These are phyloP conservation scores for Fistulinella staudtii DNA, from an alignment of 1,284 basidiomycete species.

Conservation along the genomic window DNA sequence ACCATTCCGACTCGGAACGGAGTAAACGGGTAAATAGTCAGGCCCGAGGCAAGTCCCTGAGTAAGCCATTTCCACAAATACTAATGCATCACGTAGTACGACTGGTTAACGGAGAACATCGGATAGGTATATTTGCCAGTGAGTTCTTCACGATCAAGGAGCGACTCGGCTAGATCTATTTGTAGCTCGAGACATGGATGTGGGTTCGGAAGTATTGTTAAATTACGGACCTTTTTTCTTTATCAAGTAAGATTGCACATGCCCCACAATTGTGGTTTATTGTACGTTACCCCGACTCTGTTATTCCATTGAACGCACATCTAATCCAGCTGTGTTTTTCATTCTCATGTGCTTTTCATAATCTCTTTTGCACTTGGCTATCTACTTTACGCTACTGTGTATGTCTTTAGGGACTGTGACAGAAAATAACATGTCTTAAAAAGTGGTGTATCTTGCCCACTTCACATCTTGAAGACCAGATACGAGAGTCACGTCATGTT, in stretches of 20 bases:
- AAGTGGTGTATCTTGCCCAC: too few relatives aligned
- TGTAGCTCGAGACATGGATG: slow-evolving; percentile 35
- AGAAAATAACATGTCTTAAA: too few relatives aligned
- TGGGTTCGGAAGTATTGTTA: slow-evolving; percentile 46
- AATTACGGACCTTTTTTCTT: slow-evolving; percentile 51
- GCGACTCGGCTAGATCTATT: neutral
- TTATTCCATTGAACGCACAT: too few relatives aligned
- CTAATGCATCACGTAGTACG: slow-evolving; percentile 36
- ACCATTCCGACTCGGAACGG: slow-evolving; percentile 39
- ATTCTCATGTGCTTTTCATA: too few relatives aligned
- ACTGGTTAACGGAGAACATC: slow-evolving; percentile 55
- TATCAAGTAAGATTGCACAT: slow-evolving; percentile 6
- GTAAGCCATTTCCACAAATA: neutral
- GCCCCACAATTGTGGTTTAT: neutral
- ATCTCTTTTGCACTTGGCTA: too few relatives aligned
- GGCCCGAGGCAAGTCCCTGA: slow-evolving; percentile 38
- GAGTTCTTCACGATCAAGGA: slow-evolving; percentile 14
- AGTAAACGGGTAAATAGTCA: slow-evolving; percentile 37
- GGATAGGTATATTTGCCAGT: slow-evolving; percentile 57
- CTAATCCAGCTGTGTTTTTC: too few relatives aligned
- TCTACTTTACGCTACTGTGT: too few relatives aligned
- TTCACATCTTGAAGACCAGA: too few relatives aligned
- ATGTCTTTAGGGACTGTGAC: too few relatives aligned
- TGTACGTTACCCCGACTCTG: neutral
- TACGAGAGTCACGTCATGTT: too few relatives aligned